Conservation (phyloP, 2,329 filamentous ascomycete species). For the Fusarium sp. region DNA sequence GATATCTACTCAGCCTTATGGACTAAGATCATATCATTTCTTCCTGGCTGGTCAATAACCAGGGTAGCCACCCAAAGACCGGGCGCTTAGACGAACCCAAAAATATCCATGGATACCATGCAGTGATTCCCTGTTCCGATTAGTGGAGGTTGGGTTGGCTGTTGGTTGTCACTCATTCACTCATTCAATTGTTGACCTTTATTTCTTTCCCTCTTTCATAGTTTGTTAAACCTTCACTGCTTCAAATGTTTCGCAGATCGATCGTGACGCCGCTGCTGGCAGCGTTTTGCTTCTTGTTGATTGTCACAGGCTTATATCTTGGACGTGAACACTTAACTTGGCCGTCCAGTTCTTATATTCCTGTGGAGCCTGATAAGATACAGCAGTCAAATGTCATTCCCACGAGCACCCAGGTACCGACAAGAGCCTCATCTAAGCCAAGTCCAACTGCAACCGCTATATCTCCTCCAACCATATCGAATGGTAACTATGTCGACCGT, state of each 20-base stretch:
- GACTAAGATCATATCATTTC: background rate
- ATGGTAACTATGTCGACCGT: slow-evolving; percentile 4
- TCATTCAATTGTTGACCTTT: background rate
- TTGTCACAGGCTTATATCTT: slow-evolving; percentile 34
- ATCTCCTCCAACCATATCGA: background rate
- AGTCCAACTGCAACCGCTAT: background rate
- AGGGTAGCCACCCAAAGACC: background rate
- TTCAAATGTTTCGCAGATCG: slow-evolving; percentile 28
- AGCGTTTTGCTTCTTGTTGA: slow-evolving; percentile 27
- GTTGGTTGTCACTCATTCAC: slow-evolving; percentile 1
- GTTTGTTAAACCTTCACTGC: background rate
- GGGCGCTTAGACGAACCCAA: slow-evolving; percentile 22
- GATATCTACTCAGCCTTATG: background rate
- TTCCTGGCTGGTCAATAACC: background rate
- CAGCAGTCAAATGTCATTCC: background rate
- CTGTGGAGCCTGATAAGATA: background rate
- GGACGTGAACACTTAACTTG: slow-evolving; percentile 29
- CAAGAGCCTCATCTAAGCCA: background rate
- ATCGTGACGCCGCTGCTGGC: slow-evolving; percentile 25
- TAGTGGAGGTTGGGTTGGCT: background rate
- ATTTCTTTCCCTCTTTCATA: background rate
- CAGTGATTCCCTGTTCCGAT: background rate
- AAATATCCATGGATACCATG: slow-evolving; percentile 4
- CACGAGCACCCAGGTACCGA: background rate
- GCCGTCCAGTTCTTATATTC: slow-evolving; percentile 9